These are phyloP conservation scores for Pyrenophora teres DNA, from an alignment of 2,329 filamentous ascomycete species.

Conservation along the genomic window DNA sequence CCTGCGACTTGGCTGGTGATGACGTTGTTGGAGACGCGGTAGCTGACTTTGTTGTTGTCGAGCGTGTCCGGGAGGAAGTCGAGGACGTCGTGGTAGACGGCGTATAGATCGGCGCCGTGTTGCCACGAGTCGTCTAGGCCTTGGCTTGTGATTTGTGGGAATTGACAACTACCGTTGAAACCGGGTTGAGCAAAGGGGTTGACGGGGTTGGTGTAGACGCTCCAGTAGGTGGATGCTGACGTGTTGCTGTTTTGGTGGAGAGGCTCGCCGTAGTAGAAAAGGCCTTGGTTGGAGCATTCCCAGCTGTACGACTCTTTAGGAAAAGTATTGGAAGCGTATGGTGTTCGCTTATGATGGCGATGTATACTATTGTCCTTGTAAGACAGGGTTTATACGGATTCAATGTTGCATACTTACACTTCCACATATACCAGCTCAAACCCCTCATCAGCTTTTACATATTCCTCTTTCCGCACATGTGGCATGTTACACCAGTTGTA, in stretches of 20 bases:
- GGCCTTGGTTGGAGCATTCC: conserved; percentile 71
- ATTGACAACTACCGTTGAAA: conserved; percentile 76
- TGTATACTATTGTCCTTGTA: conserved; percentile 58
- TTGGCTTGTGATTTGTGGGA: conserved; percentile 75
- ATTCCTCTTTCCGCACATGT: conserved; percentile 72
- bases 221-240: conserved; percentile 67
- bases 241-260: conserved; percentile 52
- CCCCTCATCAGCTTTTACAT: conserved; percentile 58
- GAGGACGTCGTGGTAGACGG: conserved; percentile 74
- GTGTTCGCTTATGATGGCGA: conserved; percentile 82
- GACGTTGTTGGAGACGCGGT: conserved; percentile 78
- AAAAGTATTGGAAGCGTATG: conserved; percentile 78
- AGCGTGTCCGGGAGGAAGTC: conserved; percentile 64
- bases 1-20: conserved; percentile 82
- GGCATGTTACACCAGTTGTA: conserved; percentile 93
- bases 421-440: conserved; percentile 76
- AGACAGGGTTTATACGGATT: neutral
- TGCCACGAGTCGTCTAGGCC: conserved; percentile 76
- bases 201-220: conserved; percentile 61
- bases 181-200: conserved; percentile 71
- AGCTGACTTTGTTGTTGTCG: conserved; percentile 56
- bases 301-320: conserved; percentile 73
- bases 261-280: conserved; percentile 71
- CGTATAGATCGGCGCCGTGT: conserved; percentile 76
- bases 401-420: conserved; percentile 55